These are phyloP conservation scores for Cunninghamia lanceolata DNA, from an alignment of 75 land plant species.

Conservation along the genomic window DNA sequence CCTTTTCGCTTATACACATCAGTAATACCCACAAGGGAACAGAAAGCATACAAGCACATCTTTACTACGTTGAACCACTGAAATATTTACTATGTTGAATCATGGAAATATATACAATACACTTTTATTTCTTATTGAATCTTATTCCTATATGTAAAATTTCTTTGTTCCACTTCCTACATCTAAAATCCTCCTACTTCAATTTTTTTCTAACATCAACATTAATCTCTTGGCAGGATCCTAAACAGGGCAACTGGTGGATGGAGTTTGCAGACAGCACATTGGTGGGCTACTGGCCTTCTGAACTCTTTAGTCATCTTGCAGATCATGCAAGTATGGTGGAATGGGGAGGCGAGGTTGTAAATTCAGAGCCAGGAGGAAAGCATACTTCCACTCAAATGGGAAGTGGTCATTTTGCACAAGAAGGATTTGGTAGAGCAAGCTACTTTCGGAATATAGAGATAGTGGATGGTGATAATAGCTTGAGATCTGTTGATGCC, in stretches of 20 bases:
- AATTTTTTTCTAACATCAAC: neutral
- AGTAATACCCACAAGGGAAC: no score
- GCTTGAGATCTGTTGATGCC: slow-evolving; percentile 40
- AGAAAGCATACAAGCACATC: no score
- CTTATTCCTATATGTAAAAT: neutral
- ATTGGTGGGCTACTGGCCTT: slow-evolving; percentile 92
- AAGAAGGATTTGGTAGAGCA: slow-evolving; percentile 65
- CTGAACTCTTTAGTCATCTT: slow-evolving; percentile 79
- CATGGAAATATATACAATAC: neutral
- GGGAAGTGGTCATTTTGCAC: slow-evolving; percentile 89
- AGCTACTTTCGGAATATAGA: slow-evolving; percentile 75
- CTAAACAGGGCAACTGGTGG: slow-evolving; percentile 87
- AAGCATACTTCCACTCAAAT: slow-evolving; percentile 81
- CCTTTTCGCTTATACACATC: no score
- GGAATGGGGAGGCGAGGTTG: slow-evolving; percentile 96
- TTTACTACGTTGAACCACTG: no score
- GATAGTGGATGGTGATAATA: slow-evolving; percentile 75
- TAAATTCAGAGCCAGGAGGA: slow-evolving; percentile 49
- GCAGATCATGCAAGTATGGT: slow-evolving; percentile 85
- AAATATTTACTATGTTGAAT: neutral
- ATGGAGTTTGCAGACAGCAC: slow-evolving; percentile 70
- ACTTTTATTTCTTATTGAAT: neutral
- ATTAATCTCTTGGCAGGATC: slow-evolving; percentile 40
- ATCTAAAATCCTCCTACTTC: neutral
- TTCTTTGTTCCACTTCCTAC: no score